These are phyloP conservation scores for Puccinellia tenuiflora DNA, from an alignment of 176 grass and related monocot species.

Conservation along the genomic window DNA sequence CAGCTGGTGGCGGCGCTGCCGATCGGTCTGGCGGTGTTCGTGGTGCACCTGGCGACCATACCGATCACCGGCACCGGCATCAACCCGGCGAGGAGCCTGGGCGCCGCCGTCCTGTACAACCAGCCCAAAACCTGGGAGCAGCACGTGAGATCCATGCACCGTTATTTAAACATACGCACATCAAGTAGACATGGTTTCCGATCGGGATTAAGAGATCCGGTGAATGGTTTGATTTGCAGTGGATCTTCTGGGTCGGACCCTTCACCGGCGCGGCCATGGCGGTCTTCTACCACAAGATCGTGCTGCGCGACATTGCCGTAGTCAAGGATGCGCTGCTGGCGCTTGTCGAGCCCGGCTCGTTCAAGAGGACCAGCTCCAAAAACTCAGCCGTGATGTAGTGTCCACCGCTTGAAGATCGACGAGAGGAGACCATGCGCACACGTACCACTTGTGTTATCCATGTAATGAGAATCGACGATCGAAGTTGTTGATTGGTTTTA, in stretches of 20 bases:
- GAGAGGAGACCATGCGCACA: not conserved
- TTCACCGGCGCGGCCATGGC: constrained; percentile 15
- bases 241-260: constrained; percentile 38
- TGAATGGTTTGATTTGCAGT: not conserved
- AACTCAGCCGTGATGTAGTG: no score
- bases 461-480: not conserved
- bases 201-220: not conserved
- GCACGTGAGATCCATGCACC: not conserved
- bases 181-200: not conserved
- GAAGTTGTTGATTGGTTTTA: not conserved
- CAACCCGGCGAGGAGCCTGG: constrained; percentile 38
- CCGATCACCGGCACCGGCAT: constrained; percentile 33
- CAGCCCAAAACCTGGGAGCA: constrained; percentile 9
- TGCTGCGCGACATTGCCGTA: not conserved
- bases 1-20: constrained; percentile 20
- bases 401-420: not conserved
- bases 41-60: constrained; percentile 28
- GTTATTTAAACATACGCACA: not conserved
- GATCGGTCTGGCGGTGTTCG: constrained; percentile 24
- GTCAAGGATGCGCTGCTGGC: not conserved
- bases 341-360: no score
- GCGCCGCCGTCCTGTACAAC: constrained; percentile 32
- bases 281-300: constrained; percentile 25
- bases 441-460: no score
- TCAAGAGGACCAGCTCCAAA: not conserved